Conservation (phyloP, 225 moss, liverwort and hornwort species). For the Marchantia paleacea region DNA sequence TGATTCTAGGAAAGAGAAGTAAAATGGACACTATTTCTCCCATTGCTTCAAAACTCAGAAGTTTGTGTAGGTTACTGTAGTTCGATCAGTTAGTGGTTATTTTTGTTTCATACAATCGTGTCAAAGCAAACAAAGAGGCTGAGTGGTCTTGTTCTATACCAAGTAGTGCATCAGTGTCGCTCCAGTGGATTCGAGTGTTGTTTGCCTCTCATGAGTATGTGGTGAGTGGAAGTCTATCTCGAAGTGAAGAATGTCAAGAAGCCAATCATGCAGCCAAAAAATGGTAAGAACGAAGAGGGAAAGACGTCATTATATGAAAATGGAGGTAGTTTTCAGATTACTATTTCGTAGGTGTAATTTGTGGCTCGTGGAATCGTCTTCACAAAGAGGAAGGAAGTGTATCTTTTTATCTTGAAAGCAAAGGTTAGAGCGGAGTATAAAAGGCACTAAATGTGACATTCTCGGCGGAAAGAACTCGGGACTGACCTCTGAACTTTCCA, state of each 20-base stretch:
- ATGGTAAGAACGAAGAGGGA: too few species aligned
- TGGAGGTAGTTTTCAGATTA: too few species aligned
- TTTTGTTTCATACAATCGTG: not conserved
- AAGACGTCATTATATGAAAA: too few species aligned
- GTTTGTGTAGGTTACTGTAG: constrained; percentile 1
- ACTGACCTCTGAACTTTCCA: too few species aligned
- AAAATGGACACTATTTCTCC: not conserved
- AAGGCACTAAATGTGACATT: too few species aligned
- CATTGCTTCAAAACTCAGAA: not conserved
- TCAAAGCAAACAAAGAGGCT: not conserved
- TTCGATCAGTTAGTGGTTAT: not conserved
- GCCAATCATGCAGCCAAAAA: too few species aligned
- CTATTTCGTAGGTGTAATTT: too few species aligned
- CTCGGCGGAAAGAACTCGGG: too few species aligned
- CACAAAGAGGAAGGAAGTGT: too few species aligned
- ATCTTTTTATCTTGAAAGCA: too few species aligned
- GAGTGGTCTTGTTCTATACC: not conserved
- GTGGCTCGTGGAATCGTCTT: too few species aligned
- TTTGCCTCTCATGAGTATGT: not conserved
- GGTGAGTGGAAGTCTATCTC: not conserved
- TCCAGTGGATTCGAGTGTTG: not conserved
- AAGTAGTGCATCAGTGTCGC: not conserved
- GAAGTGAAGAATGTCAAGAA: not conserved
- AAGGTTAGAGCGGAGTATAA: too few species aligned
- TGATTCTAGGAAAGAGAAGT: constrained; percentile 38